Percentiles rank a stretch among this genome's conserved stretches.
Evolutionary conservation across 2,329 filamentous ascomycete genomes (phyloP).

Genomic region (Chalara sp.): DNA sequence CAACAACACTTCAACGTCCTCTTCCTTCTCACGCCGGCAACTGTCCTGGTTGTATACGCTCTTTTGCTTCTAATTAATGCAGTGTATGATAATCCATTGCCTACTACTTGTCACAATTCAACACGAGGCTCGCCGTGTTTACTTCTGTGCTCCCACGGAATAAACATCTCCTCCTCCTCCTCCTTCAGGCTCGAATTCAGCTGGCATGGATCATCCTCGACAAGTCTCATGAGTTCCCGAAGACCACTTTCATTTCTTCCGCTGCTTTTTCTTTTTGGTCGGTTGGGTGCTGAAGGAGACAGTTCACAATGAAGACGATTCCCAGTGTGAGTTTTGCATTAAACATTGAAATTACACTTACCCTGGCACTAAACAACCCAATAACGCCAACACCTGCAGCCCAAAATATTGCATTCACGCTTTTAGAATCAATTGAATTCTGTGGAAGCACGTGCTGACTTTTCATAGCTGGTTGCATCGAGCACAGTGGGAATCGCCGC

Average conservation of each 20-base stretch:
- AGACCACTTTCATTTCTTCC: constrained; percentile 14
- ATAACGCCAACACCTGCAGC: not conserved
- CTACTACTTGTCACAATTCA: too few relatives aligned
- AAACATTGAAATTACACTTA: constrained; percentile 7
- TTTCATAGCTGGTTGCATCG: constrained; percentile 27
- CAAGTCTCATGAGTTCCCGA: constrained; percentile 20
- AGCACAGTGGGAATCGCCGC: constrained; percentile 29
- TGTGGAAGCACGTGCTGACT: constrained; percentile 7
- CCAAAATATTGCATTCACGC: not conserved
- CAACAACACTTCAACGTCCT: too few relatives aligned
- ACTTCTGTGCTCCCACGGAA: too few relatives aligned
- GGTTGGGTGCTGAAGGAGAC: constrained; percentile 12
- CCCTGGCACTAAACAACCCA: constrained; percentile 2
- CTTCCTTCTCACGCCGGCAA: too few relatives aligned
- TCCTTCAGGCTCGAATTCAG: too few relatives aligned
- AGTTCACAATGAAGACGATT: constrained; percentile 25
- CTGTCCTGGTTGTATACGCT: too few relatives aligned
- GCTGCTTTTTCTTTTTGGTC: constrained; percentile 16
- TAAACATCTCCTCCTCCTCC: too few relatives aligned
- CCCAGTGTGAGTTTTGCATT: constrained; percentile 23
- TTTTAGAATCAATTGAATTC: constrained; percentile 2
- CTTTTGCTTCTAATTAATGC: too few relatives aligned
- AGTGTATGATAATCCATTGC: too few relatives aligned
- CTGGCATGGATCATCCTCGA: constrained; percentile 20
- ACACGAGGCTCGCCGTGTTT: too few relatives aligned